Evolutionary conservation across 176 grass and related monocot species (phyloP), one percentile per base, ranked within the genome.

Genomic region (Avena atlantica): DNA sequence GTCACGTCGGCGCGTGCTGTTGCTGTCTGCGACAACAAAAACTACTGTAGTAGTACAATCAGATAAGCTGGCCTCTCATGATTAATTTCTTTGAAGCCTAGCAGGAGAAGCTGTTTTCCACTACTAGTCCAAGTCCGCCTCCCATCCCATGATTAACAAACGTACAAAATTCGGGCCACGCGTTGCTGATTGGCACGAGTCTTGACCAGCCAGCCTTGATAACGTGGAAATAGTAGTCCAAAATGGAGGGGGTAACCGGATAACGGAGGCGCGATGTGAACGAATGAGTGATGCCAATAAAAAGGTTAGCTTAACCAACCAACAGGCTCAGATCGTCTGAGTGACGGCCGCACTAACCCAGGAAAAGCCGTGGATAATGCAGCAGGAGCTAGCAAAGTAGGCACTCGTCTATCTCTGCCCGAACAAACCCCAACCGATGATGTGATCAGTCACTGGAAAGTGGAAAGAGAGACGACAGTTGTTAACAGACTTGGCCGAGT

Each of bases 1-100:
- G 40, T 15, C 78, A 23, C 58, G 78, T 61, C 78, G 78, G 59
- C 77, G 77, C n/a, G 55, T 1, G 76, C 0, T n/a, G 77, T 45
- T 44, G 78, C 78, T 8, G 78, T 64, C 59, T 0, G 42, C 14
- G 59, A 48, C 40, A 58, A 80, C 59, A 25, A 48, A 48, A 80
- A 29, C 61, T 15, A 47, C 0, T 12, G 3, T 42, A 42, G 4
- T 6, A 42, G 37, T 8, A 42, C 40, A 42, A 42, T 21, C 59
- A 53, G 78, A 27, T 80, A 16, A 74, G 70, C 70, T 14, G 12
- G 12, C n/a, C 12, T 74, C 20, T 24, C 42, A 49, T 74, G 42
- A 74, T 49, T 1, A 74, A 21, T 45, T 44, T n/a, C 8, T 8
- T 2, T 44, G 36, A 44, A 70, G 36, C 9, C 61, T 5, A 64